A percentile compares a stretch with the other conserved stretches of the same genome.
phyloP scores from a whole-genome alignment of 2,329 filamentous ascomycete genomes.

The Aspergillus ruber region DNA sequence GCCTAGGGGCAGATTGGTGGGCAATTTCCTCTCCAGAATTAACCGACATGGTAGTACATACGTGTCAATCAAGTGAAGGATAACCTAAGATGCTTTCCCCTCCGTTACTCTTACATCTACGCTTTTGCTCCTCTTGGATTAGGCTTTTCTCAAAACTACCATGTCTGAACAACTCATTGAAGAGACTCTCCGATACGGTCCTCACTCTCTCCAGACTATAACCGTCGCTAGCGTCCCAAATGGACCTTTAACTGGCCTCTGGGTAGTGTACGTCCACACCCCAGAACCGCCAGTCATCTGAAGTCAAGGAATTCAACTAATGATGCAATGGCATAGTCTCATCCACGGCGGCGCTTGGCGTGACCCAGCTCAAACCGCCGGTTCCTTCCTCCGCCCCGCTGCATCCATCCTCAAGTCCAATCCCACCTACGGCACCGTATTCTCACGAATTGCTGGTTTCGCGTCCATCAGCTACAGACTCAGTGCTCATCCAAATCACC shows the following conservation, averaged over 20 bases:
- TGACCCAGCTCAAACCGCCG: constrained; percentile 36
- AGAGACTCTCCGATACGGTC: constrained; percentile 21
- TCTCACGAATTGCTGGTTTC: constrained; percentile 30
- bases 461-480: constrained; percentile 45
- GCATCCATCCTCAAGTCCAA: constrained; percentile 24
- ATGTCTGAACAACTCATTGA: background rate
- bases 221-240: constrained; percentile 20
- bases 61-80: no score
- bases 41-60: no score
- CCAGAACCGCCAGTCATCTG: background rate
- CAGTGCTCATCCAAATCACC: constrained; percentile 35
- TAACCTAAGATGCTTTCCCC: no score
- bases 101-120: no score
- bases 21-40: no score
- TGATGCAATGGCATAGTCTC: constrained; percentile 23
- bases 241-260: constrained; percentile 22
- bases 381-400: constrained; percentile 29
- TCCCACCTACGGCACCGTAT: constrained; percentile 7
- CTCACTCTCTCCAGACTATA: constrained; percentile 29
- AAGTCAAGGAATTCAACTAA: background rate
- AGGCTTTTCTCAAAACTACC: background rate
- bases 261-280: constrained; percentile 32
- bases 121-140: background rate
- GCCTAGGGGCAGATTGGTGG: no score
- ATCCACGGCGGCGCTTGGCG: constrained; percentile 48